Evolutionary conservation across 2,329 filamentous ascomycete species (phyloP).

Genomic region (Penicillium brasilianum): DNA sequence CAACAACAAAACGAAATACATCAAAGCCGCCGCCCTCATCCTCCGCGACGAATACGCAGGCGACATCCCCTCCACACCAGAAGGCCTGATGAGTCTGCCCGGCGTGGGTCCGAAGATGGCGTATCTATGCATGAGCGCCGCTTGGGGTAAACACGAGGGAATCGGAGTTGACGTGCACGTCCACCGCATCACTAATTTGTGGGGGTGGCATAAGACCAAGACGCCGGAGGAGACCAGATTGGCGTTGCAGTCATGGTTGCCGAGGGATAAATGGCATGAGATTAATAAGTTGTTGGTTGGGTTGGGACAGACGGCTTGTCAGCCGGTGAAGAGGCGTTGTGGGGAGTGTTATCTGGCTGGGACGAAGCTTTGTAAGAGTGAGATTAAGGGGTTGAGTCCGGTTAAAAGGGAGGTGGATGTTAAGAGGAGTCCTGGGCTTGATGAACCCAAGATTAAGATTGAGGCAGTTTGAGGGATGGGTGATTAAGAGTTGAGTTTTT

Average conservation of each 20-base stretch:
- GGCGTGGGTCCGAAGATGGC: constrained; percentile 96
- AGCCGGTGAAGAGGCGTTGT: constrained; percentile 79
- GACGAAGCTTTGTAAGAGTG: constrained; percentile 74
- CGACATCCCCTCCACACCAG: constrained; percentile 80
- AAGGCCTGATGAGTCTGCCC: constrained; percentile 75
- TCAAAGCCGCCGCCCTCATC: constrained; percentile 75
- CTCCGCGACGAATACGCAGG: constrained; percentile 70
- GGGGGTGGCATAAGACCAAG: constrained; percentile 85
- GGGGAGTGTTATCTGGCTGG: constrained; percentile 83
- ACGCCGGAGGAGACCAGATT: constrained; percentile 81
- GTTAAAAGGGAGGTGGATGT: constrained; percentile 59
- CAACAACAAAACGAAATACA: constrained; percentile 88
- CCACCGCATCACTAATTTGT: constrained; percentile 90
- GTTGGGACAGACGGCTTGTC: constrained; percentile 82
- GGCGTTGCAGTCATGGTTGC: constrained; percentile 80
- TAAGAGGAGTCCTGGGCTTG: constrained; percentile 22
- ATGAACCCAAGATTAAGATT: constrained; percentile 33
- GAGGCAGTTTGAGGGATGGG: constrained; percentile 14
- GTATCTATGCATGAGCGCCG: constrained; percentile 81
- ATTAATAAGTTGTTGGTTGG: constrained; percentile 91
- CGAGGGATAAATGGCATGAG: constrained; percentile 83
- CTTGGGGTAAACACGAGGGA: constrained; percentile 71
- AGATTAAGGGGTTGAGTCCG: constrained; percentile 67
- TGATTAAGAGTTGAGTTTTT: not conserved
- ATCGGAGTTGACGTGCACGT: constrained; percentile 96